Evolutionary conservation across 768 basidiomycete species (phyloP), one percentile per base, ranked within the genome.

Genomic region (Mycena vulgaris): DNA sequence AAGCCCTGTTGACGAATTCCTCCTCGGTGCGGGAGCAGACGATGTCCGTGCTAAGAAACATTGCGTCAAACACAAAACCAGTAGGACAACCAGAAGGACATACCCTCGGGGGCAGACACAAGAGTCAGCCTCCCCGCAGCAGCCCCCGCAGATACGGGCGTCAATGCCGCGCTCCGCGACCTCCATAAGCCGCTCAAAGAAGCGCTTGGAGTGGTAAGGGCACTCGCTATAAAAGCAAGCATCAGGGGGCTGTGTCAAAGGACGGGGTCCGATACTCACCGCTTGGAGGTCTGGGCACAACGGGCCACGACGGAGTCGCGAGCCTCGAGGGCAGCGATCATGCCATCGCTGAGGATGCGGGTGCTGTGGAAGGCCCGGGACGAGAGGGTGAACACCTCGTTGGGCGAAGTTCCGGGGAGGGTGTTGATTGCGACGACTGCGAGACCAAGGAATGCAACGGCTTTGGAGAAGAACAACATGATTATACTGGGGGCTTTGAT

Each of bases 1-100:
- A 55, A 39, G 52, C 51, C 51, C 63, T 53, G 28, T 64, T 47
- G 16, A 63, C 62, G 14, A 63, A 63, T 17, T 63, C 62, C 27
- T 51, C 62, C 28, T 63, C 37, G 19, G 35, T 40, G 7, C 51
- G 31, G 21, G 45, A 2, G 13, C 63, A 65, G 27, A 52, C 39
- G 17, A 65, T 65, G 7, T 42, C 51, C 23, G 17, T 19, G 37
- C 48, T 62, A 33, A 6, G 8, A 21, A 10, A n/a, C 3, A 31
- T 27, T 3, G 42, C 42, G 42, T 45, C n/a, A 45, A 45, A n/a
- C 35, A n/a, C 42, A 5, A 45, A n/a, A 3, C 3, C 7, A 45
- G 19, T 45, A 13, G n/a, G 42, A 45, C 19, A 37, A 37, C 35
- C 35, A 4, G 42, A 45, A 5, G n/a, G 14, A 39, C 19, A n/a